Conservation (phyloP, 345 rosid genomes). For the Durio zibethinus region DNA sequence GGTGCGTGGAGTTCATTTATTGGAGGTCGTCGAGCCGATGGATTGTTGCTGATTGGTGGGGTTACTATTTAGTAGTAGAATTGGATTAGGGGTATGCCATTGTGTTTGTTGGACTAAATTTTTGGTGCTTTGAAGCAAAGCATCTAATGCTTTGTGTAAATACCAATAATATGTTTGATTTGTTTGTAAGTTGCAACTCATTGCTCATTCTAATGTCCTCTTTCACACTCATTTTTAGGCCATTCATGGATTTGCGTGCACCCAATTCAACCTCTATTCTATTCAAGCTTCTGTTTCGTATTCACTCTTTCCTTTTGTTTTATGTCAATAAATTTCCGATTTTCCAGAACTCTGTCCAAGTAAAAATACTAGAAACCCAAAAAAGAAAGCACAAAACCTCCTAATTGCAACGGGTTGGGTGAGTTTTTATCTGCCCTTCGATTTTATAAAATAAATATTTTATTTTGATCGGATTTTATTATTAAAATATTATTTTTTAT, state of each 20-base stretch:
- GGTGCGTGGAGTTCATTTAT: not conserved
- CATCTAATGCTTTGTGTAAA: conserved; percentile 22
- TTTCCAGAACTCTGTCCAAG: not conserved
- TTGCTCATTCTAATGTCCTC: not conserved
- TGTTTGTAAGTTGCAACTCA: not conserved
- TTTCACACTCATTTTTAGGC: not conserved
- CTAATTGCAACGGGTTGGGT: too few species aligned
- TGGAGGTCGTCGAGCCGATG: not conserved
- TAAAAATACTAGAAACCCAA: not conserved
- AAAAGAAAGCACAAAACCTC: too few species aligned
- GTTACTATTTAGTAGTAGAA: not conserved
- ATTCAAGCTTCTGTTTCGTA: not conserved
- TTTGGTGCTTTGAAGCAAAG: conserved; percentile 47
- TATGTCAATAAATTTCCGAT: not conserved
- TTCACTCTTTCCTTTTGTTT: not conserved
- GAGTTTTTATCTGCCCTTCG: too few species aligned
- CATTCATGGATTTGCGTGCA: conserved; percentile 9
- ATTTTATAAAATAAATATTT: too few species aligned
- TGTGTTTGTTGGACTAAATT: not conserved
- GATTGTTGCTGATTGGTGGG: conserved; percentile 2
- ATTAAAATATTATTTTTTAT: too few species aligned
- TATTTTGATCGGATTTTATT: too few species aligned
- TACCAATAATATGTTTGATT: not conserved
- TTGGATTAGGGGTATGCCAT: not conserved
- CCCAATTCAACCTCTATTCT: not conserved